phyloP scores from a whole-genome alignment of 768 basidiomycete species.

The Suillus alpinus region DNA sequence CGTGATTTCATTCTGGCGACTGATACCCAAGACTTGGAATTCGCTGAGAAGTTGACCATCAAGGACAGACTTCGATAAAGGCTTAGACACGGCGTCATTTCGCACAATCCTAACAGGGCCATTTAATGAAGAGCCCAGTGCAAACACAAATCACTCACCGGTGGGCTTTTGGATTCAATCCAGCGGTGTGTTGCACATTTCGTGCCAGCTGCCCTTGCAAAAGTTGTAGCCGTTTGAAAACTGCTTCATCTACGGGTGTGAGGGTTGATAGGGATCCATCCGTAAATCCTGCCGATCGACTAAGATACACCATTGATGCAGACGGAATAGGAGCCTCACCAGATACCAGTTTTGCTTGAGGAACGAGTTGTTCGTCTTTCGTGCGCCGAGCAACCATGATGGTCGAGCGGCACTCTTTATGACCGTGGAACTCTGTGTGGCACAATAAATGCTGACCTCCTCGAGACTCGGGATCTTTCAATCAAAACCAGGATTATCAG shows the following conservation, averaged over 20 bases:
- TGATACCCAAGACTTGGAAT: constrained; percentile 75
- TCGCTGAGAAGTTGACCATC: constrained; percentile 78
- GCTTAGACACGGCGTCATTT: constrained; percentile 56
- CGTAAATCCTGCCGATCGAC: constrained; percentile 48
- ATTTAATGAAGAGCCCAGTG: not conserved
- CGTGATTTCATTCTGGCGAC: constrained; percentile 82
- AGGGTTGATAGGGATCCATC: constrained; percentile 82
- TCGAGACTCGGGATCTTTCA: constrained; percentile 78
- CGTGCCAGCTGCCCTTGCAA: constrained; percentile 88
- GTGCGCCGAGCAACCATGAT: constrained; percentile 69
- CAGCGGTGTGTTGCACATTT: constrained; percentile 89
- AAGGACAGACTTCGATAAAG: constrained; percentile 78
- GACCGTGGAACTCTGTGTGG: constrained; percentile 76
- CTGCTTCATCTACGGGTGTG: constrained; percentile 73
- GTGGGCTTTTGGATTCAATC: constrained; percentile 88
- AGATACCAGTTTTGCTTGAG: constrained; percentile 76
- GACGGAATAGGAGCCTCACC: constrained; percentile 42
- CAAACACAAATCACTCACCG: constrained; percentile 49
- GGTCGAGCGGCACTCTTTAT: constrained; percentile 66
- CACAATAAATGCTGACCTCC: constrained; percentile 79
- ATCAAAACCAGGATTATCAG: not conserved
- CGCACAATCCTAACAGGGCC: constrained; percentile 4
- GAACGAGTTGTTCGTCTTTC: constrained; percentile 70
- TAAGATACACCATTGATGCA: constrained; percentile 9
- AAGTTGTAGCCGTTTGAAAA: constrained; percentile 80